Base-by-base conservation (phyloP, 2,329 filamentous ascomycete genomes). In the Phialophora chinensis region DNA sequence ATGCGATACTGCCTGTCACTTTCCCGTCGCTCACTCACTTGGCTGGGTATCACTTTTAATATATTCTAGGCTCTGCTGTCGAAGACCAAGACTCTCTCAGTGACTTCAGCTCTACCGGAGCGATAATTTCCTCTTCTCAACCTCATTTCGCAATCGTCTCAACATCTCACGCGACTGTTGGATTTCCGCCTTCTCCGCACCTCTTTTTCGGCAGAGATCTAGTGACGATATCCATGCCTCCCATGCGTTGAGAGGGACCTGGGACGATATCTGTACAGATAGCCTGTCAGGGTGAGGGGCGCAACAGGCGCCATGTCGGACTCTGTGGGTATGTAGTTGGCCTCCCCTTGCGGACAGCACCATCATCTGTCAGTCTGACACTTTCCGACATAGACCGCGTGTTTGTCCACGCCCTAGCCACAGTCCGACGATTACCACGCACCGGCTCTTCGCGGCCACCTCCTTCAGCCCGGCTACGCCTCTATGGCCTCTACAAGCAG, bases 401-500 rank as follows among this genome's bases (percentile, higher is more conserved):
- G 77, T 99, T 99, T 80, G 94, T 96, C 78, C 94, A 99, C 87
- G 95, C 95, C 72, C 90, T 99, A 79, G 97, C 97, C 82, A 98
- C 95, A 27, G 94, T 99, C 75, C 97, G 97, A 81, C 96, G 96
- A 81, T 96, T 99, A 73, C 91, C 91, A 73, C 94, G 95, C 76
- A 97, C 93, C 20, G 94, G 95, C 70, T 92, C 92, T 60, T 88
- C 92, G 69, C 90, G 95, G 69, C 95, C 95, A 54, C 95, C 95
- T 56, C 87, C 93, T 1, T 83, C 86, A 68, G 93, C 96, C 75
- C 90, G 95, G 65, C 85, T 99, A 73, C 91, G 91, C 66, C 90
- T 99, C 69, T 99, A 99, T 89, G 95, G 95, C 71, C 86, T 99
- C 72, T 99, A 99, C 83, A 99, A 99, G 78, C 95, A 99, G 80